Evolutionary conservation across 176 grass and related monocot genomes (phyloP), one percentile per base, ranked within the genome.

Genomic region (Miscanthus lutarioriparius): DNA sequence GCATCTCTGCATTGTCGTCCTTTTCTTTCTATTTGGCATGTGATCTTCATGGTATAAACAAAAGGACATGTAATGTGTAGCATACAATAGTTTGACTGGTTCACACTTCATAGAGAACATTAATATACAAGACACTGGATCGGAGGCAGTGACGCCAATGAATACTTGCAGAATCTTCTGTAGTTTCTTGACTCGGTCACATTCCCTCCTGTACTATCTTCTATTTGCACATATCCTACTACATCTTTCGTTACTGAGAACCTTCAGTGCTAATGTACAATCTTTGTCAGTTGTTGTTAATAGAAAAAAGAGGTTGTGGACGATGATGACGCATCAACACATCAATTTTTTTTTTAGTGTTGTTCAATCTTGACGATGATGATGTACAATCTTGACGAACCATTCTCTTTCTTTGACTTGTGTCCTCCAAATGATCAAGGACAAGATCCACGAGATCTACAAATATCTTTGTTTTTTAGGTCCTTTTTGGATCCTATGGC

Each of bases 41-140:
- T 77, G 73, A 77, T 49, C 45, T 76, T 49, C 59, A 75, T 51
- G 20, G 10, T 67, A 33, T 39, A 43, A 62, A 74, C 6, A 80
- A 67, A 38, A 58, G 47, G 27, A 35, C 17, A 49, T 56, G 25
- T 54, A 74, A 16, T 74, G 4, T 80, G 10, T 74, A 38, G 17
- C 36, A 32, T 30, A 17, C 11, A 49, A n/a, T 67, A 41, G n/a
- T 53, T 66, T 74, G 16, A 73, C 58, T 56, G 20, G 45, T 43
- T 75, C 59, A 56, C 17, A 75, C 33, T 67, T 56, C 20, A 32
- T 65, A 44, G 62, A 62, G 3, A 12, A 25, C 5, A 58, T 73
- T 32, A 32, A 33, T 35, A n/a, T 56, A 74, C 17, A 73, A 37
- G 64, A 49, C 56, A 67, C 9, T 49, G 32, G n/a, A n/a, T n/a